Base-by-base conservation (phyloP, 768 basidiomycete species). In the Mycena haematopus region DNA sequence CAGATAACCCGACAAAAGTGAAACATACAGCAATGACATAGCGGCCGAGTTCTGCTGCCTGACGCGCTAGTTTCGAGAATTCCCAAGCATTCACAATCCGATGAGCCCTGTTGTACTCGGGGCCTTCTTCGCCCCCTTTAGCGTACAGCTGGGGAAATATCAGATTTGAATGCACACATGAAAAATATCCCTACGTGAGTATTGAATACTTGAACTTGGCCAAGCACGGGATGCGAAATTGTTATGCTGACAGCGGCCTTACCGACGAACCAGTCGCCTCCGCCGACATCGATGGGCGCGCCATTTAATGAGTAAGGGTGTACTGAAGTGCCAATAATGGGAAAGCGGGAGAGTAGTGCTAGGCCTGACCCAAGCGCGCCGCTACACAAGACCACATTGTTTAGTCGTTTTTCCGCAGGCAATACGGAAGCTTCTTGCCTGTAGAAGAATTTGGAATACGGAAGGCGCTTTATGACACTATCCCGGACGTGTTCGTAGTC, bases 231-330 rank as follows among this genome's bases (percentile, higher is more conserved):
- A 68, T 93, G 92, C 54, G 85, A 79, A 56, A 95, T 74, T 38
- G 92, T 83, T n/a, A 92, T 83, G 66, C 89, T 91, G 15, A 87
- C 92, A 38, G 90, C 91, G 5, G 91, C 91, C 74, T 99, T 99
- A 53, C 95, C 96, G 19, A 95, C 96, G 71, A 93, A 95, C 88
- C 95, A 99, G 75, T 99, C 96, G 17, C 95, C 95, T 21, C 85
- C 91, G 52, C 83, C 78, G 29, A 93, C 90, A 65, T 96, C 92
- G 13, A 89, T 81, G 0, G 96, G 96, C 14, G 87, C 83, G 10
- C 96, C 96, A 62, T 93, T 95, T 40, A 98, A 81, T 3, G 91
- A 86, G 73, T 96, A 99, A 0, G 95, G 90, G n/a, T 88, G 80
- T 9, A 93, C 85, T 19, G 86, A 84, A n/a, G 91, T 85, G 9